Base-by-base conservation (phyloP, 441 rosid genomes). In the Viola pubescens region DNA sequence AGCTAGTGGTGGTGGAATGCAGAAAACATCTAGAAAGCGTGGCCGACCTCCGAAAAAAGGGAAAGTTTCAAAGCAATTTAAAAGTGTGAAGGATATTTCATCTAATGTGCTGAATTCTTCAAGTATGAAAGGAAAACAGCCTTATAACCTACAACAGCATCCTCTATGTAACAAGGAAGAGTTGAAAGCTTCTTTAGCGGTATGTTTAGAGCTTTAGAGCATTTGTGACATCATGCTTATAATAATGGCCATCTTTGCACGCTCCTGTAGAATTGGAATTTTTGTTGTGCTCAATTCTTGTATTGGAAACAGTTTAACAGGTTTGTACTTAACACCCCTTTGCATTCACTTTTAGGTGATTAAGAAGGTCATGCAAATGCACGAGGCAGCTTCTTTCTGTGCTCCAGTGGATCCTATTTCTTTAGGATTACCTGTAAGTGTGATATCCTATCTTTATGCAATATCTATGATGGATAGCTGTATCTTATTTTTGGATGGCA, bases 281-380 rank as follows among this genome's bases (percentile, higher is more conserved):
- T 13, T 6, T 8, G 34, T 26, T 26, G 34, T 26, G 34, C 11
- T 0, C 7, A 6, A 11, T 8, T 37, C 0, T 4, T n/a, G 40
- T 16, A 26, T 42, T 4, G n/a, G 34, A 26, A 9, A 1, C 5
- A 37, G 41, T 9, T 57, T 64, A 40, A 7, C 40, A 16, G 26
- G 12, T 19, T 42, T 12, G 6, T 43, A 26, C 45, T 12, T 37
- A 26, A 26, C 34, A 54, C 8, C 11, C 3, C 48, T n/a, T 55
- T 54, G 38, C 44, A 37, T 4, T 63, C 43, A 1, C 19, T 54
- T 14, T 51, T 11, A 82, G 84, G 81, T 82, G 68, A 77, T 82
- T 59, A 73, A 67, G 73, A 82, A 75, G 75, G 78, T 82, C 5
- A 77, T 79, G 87, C 74, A 73, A 65, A 79, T 79, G 84, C 81